These are phyloP conservation scores for Chlorella ohadii DNA, from an alignment of 139 green algal genomes.

Conservation along the genomic window DNA sequence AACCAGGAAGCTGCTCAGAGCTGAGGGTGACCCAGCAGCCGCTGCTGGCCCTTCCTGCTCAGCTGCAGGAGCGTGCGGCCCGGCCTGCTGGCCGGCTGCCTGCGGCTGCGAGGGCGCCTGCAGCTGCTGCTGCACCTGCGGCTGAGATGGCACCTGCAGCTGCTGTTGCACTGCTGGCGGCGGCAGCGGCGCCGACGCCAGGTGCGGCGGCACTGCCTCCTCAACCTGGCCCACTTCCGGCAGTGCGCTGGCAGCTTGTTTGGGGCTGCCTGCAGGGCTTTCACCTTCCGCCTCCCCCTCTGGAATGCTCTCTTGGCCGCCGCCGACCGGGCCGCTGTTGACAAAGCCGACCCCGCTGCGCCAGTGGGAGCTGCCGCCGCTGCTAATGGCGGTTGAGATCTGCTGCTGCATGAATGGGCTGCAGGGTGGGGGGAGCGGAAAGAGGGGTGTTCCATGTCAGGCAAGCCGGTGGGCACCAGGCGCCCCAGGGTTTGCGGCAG, in stretches of 20 bases:
- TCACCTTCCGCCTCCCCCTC: not conserved
- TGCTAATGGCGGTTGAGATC: not conserved
- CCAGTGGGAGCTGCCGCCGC: not conserved
- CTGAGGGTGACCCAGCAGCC: too few species aligned
- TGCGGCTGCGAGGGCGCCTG: not conserved
- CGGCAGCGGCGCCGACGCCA: too few species aligned
- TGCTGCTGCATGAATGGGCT: constrained; percentile 37
- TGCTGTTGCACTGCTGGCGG: too few species aligned
- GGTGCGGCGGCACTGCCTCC: not conserved
- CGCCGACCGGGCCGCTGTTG: not conserved
- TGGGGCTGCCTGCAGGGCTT: not conserved
- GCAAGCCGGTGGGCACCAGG: too few species aligned
- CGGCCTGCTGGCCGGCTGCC: not conserved
- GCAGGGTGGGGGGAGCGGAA: too few species aligned
- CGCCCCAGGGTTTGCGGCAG: too few species aligned
- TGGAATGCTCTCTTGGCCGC: not conserved
- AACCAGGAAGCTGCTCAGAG: too few species aligned
- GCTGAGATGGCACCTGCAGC: too few species aligned
- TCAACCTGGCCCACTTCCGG: too few species aligned
- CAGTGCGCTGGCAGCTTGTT: not conserved
- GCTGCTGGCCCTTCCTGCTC: too few species aligned
- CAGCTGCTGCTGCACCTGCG: not conserved
- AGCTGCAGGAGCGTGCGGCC: too few species aligned
- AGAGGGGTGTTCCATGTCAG: too few species aligned
- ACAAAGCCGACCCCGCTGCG: not conserved